A percentile compares a stretch with the other conserved stretches of the same genome.
Evolutionary conservation across 768 basidiomycete species (phyloP).

Genomic region (Xerocomus potaroensis): DNA sequence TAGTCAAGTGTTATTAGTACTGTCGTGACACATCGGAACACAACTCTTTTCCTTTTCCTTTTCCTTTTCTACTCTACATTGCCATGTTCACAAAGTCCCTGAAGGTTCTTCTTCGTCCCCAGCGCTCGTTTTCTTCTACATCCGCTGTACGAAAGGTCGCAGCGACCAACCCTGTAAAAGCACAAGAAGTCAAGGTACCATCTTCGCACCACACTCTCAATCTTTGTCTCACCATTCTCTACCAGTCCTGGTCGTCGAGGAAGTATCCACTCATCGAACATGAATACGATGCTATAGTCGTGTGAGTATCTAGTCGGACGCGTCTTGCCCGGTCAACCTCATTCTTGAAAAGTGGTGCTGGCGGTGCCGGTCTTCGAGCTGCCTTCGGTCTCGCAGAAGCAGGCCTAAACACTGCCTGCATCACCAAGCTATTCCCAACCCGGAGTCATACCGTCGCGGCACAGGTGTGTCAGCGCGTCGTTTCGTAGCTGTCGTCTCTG

Average conservation of each 20-base stretch:
- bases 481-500: constrained; percentile 4
- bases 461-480: constrained; percentile 50
- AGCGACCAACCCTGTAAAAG: constrained; percentile 71
- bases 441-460: constrained; percentile 98
- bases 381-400: constrained; percentile 98
- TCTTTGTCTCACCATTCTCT: constrained; percentile 5
- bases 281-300: constrained; percentile 97
- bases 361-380: constrained; percentile 96
- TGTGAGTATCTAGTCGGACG: constrained; percentile 54
- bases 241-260: constrained; percentile 71
- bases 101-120: constrained; percentile 45
- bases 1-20: neutral
- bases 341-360: constrained; percentile 70
- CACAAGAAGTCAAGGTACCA: constrained; percentile 74
- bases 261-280: constrained; percentile 98
- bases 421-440: constrained; percentile 98
- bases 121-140: constrained; percentile 65
- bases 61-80: too few relatives aligned
- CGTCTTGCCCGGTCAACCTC: constrained; percentile 12
- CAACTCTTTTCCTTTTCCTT: constrained; percentile 12
- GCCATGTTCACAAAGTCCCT: constrained; percentile 67
- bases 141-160: constrained; percentile 55
- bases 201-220: constrained; percentile 6
- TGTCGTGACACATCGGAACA: constrained; percentile 16
- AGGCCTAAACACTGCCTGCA: constrained; percentile 98